Evolutionary conservation across 2,329 filamentous ascomycete species (phyloP).

Genomic region (Penicillium sp.): DNA sequence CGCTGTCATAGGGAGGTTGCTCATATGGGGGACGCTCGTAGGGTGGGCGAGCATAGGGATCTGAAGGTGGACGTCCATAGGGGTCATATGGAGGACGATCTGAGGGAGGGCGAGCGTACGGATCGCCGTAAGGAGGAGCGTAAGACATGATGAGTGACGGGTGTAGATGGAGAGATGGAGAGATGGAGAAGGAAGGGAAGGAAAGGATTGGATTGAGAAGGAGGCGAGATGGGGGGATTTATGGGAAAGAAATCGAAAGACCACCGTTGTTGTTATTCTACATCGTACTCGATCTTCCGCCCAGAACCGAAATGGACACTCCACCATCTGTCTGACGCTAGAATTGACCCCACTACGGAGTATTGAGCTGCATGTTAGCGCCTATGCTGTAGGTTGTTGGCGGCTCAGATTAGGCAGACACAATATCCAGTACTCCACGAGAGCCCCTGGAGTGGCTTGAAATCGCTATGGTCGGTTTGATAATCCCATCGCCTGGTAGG

Average conservation of each 20-base stretch:
- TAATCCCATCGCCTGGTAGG: slow-evolving; percentile 7
- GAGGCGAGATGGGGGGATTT: slow-evolving; percentile 7
- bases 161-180: neutral
- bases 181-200: too few species aligned
- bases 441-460: neutral
- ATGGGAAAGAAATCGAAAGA: slow-evolving; percentile 7
- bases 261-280: neutral
- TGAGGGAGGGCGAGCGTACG: slow-evolving; percentile 26
- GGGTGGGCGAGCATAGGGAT: slow-evolving; percentile 15
- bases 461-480: slow-evolving; percentile 1
- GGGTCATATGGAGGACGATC: slow-evolving; percentile 14
- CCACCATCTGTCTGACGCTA: slow-evolving; percentile 1
- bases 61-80: slow-evolving; percentile 4
- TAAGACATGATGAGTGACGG: slow-evolving; percentile 21
- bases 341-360: slow-evolving; percentile 8
- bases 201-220: neutral
- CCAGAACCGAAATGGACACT: slow-evolving; percentile 13
- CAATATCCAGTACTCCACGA: slow-evolving; percentile 10
- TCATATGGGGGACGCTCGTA: slow-evolving; percentile 22
- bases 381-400: neutral
- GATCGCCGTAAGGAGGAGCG: slow-evolving; percentile 17
- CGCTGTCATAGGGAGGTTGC: slow-evolving; percentile 17
- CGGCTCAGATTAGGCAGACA: slow-evolving; percentile 15
- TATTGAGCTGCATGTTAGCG: slow-evolving; percentile 11
- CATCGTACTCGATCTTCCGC: slow-evolving; percentile 10